phyloP scores from a whole-genome alignment of 805 yeast species.

The Wickerhamiella qilinensis region DNA sequence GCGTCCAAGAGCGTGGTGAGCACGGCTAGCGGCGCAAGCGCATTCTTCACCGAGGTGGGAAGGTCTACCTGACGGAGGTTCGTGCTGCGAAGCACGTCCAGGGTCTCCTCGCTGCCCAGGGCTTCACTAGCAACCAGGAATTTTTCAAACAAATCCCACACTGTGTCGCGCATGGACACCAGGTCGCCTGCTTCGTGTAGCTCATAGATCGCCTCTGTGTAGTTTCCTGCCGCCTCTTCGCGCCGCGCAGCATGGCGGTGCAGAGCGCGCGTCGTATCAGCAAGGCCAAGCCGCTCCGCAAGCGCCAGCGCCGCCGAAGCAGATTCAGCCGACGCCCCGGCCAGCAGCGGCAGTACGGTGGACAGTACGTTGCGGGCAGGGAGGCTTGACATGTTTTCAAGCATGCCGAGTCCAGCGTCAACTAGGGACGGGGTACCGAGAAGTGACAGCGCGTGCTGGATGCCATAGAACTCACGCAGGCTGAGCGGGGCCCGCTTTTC shows the following conservation, averaged over 20 bases:
- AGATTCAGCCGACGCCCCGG: constrained; percentile 3
- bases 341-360: constrained; percentile 9
- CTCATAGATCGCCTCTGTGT: constrained; percentile 6
- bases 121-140: constrained; percentile 4
- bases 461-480: constrained; percentile 10
- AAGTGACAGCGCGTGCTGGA: constrained; percentile 8
- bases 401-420: constrained; percentile 7
- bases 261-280: constrained; percentile 5
- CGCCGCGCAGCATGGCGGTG: constrained; percentile 7
- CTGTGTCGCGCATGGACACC: constrained; percentile 1
- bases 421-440: constrained; percentile 6
- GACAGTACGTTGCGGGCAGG: constrained; percentile 6
- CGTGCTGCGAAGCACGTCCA: constrained; percentile 2
- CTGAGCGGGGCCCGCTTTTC: constrained; percentile 5
- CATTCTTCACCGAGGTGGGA: constrained; percentile 6
- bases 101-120: constrained; percentile 4
- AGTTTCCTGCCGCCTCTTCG: constrained; percentile 4
- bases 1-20: constrained; percentile 7
- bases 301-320: constrained; percentile 5
- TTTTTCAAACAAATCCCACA: constrained; percentile 9
- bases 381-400: constrained; percentile 10
- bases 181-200: constrained; percentile 8
- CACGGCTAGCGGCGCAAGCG: constrained; percentile 11
- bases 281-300: constrained; percentile 9
- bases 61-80: constrained; percentile 2